These are phyloP conservation scores for Arbutus unedo DNA, from an alignment of 148 eudicot species.

Conservation along the genomic window DNA sequence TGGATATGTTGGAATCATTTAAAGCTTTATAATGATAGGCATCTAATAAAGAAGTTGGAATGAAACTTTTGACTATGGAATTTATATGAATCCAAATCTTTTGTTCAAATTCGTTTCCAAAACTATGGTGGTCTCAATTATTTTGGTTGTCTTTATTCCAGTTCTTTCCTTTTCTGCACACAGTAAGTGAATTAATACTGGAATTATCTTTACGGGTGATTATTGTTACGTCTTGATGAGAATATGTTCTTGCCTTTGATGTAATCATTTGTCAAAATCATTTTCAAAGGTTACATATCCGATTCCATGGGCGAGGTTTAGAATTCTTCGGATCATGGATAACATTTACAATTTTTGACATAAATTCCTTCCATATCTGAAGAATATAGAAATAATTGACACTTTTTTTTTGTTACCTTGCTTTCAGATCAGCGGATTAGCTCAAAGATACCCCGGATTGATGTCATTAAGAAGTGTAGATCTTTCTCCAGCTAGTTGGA, in stretches of 20 bases:
- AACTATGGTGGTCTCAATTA: slow-evolving; percentile 18
- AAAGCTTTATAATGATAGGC: slow-evolving; percentile 16
- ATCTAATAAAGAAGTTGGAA: slow-evolving; percentile 23
- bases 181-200: neutral
- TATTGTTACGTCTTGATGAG: neutral
- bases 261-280: neutral
- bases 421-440: slow-evolving; percentile 60
- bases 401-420: neutral
- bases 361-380: neutral
- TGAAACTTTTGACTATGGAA: slow-evolving; percentile 23
- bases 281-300: neutral
- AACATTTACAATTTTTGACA: neutral
- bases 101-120: slow-evolving; percentile 15
- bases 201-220: neutral
- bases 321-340: neutral
- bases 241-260: slow-evolving; percentile 23
- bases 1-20: slow-evolving; percentile 18
- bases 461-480: slow-evolving; percentile 84
- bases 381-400: neutral
- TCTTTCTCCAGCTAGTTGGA: slow-evolving; percentile 95
- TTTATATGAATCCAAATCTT: slow-evolving; percentile 18
- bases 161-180: neutral
- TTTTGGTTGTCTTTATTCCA: slow-evolving; percentile 23
- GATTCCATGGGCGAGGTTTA: slow-evolving; percentile 18
- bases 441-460: slow-evolving; percentile 65